Evolutionary conservation across 2,329 filamentous ascomycete genomes (phyloP), one percentile per base, ranked within the genome.

Genomic region (Xylariaceae sp.): DNA sequence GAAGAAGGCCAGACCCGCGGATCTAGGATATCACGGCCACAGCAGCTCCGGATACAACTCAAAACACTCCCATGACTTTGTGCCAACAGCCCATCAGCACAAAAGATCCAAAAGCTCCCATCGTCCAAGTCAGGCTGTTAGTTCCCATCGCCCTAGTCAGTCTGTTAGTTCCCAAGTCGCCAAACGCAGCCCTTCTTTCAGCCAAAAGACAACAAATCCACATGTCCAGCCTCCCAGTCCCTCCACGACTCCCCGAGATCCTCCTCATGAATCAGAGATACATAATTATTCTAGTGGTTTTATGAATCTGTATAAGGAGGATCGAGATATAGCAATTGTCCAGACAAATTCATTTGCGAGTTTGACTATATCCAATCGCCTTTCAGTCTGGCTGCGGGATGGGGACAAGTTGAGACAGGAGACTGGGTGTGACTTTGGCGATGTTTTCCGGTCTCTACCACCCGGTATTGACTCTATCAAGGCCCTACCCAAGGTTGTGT

Each of bases 21-120:
- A 85, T 43, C 70, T 85, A 34, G 81, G 84, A 64, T 73, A 84
- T 49, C 91, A 91, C 67, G 87, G 87, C 49, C 84, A 82, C 49
- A 74, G 76, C 42, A 76, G 80, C 53, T 79, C 81, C 57, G 75
- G 78, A 55, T 85, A 88, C 50, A 79, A 65, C 46, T 64, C 72
- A 46, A 83, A 79, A 65, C 72, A 77, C 51, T 60, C 65, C 19
- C 74, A 71, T 57, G 76, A 77, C 8, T 69, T 19, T 2, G 19
- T 73, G 54, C 73, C 77, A 39, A 70, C 74, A 43, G 69, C 70
- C 5, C 84, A 84, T 43, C 81, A 87, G 2, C 70, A 83, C 40
- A 96, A 96, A 71, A 91, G 90, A 65, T 70, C 86, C 1, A 96
- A 95, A 72, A 85, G 80, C n/a, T 84, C 80, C 47, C 92, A 96